phyloP scores from a whole-genome alignment of 2,329 filamentous ascomycete genomes.

The Aspergillus ochraceus region DNA sequence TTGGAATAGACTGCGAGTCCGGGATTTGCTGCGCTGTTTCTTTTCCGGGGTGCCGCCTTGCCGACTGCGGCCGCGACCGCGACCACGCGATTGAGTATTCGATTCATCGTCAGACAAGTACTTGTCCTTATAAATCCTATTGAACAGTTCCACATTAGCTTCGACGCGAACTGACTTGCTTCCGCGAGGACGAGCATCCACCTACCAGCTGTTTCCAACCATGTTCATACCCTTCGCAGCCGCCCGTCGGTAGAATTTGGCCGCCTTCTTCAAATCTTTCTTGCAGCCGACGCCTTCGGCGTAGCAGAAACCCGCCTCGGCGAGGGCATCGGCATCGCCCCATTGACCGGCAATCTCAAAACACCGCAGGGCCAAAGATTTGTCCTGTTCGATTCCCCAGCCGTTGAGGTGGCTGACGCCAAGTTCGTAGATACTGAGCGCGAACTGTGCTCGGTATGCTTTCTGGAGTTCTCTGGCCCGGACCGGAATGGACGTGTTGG shows the following conservation, averaged over 20 bases:
- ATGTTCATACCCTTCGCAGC: conserved; percentile 94
- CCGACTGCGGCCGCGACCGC: conserved; percentile 24
- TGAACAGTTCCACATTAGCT: conserved; percentile 9
- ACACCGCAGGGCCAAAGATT: conserved; percentile 79
- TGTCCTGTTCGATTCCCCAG: conserved; percentile 95
- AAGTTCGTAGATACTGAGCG: conserved; percentile 91
- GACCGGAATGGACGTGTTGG: conserved; percentile 52
- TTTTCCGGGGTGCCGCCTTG: conserved; percentile 55
- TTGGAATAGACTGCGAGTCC: conserved; percentile 72
- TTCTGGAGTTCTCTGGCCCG: conserved; percentile 67
- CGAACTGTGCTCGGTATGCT: conserved; percentile 87
- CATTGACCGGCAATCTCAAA: conserved; percentile 95
- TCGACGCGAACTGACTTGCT: conserved; percentile 1
- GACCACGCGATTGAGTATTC: conserved; percentile 32
- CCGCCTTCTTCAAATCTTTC: conserved; percentile 93
- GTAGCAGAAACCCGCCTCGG: conserved; percentile 95
- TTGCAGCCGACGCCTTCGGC: conserved; percentile 90
- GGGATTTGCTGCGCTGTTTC: conserved; percentile 73
- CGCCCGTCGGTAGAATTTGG: conserved; percentile 84
- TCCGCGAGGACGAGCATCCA: conserved; percentile 21
- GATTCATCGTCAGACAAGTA: conserved; percentile 70
- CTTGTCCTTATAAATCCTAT: conserved; percentile 94
- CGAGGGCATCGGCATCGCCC: conserved; percentile 92
- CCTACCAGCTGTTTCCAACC: conserved; percentile 97
- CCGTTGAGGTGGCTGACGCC: conserved; percentile 97